Conservation (phyloP, 2,329 filamentous ascomycete genomes). For the Aureobasidium sp. region DNA sequence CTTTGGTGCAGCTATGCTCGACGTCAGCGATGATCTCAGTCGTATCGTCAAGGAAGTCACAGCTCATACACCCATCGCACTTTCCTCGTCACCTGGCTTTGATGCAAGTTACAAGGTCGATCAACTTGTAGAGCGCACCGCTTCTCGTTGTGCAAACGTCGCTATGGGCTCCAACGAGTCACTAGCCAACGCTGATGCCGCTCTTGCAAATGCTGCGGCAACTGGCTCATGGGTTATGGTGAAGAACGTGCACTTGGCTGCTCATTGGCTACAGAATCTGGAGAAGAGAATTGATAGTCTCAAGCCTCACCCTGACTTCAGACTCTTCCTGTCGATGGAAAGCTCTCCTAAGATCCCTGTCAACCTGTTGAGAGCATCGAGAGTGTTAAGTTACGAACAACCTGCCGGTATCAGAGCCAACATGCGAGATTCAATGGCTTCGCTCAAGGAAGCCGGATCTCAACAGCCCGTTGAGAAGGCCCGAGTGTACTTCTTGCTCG, state of each 20-base stretch:
- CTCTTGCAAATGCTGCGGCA: constrained; percentile 91
- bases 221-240: constrained; percentile 96
- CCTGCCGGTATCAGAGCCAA: constrained; percentile 96
- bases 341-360: constrained; percentile 97
- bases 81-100: constrained; percentile 96
- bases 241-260: constrained; percentile 98
- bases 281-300: constrained; percentile 98
- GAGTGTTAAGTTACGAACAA: constrained; percentile 98
- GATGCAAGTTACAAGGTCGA: constrained; percentile 99
- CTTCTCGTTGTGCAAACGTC: constrained; percentile 91
- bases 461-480: constrained; percentile 87
- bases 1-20: constrained; percentile 85
- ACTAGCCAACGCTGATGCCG: constrained; percentile 92
- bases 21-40: constrained; percentile 86
- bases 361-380: constrained; percentile 91
- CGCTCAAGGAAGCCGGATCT: constrained; percentile 57
- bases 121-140: constrained; percentile 86
- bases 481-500: constrained; percentile 89
- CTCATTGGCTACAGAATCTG: constrained; percentile 95
- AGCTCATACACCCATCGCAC: constrained; percentile 85
- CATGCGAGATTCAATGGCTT: constrained; percentile 97
- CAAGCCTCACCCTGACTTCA: constrained; percentile 93
- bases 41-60: constrained; percentile 87
- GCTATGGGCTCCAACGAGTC: constrained; percentile 99
- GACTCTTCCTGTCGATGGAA: constrained; percentile 98